Evolutionary conservation across 208 protist genomes (phyloP), one percentile per base, ranked within the genome.

Genomic region (Angomonas ambiguus): DNA sequence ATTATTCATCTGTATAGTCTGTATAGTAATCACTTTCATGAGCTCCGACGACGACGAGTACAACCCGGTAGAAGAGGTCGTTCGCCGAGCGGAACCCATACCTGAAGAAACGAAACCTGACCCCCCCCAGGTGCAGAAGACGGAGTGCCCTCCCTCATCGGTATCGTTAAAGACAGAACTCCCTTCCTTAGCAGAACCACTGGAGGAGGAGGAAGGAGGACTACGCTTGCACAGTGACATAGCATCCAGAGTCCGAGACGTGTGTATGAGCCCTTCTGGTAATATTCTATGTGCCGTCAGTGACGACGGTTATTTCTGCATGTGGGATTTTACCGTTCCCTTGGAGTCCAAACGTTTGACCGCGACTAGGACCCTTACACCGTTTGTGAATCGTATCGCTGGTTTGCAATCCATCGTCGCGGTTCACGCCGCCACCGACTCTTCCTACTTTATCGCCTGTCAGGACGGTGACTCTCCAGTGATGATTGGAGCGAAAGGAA

Each of bases 321-420:
- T 93, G 82, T 93, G 84, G 83, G 84, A 91, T 58, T 91, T 93
- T 51, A 62, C 41, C 1, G 51, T 65, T 11, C 67, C 79, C 0
- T 69, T 87, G 30, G 69, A 71, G 11, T 77, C 78, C 27, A 68
- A 65, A 51, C 72, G 72, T 4, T 32, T 89, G 5, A 63, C 69
- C 42, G 82, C 84, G 13, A 93, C 87, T 41, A 83, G 87, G 4
- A 64, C 84, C 55, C 77, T 93, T 35, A 91, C 82, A 4, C 87
- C 87, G 10, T 93, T 93, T 78, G 82, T 88, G 2, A 90, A 91
- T 41, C 81, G 87, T 45, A 88, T 93, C 31, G 71, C 84, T 0
- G 87, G 87, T 0, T 73, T 89, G 74, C 87, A 93, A 69, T 65
- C 84, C 1, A 81, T 93, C 60, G 72, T 91, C 45, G 79, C 84